Conservation (phyloP, 768 basidiomycete species). For the Albatrellus ellisii region DNA sequence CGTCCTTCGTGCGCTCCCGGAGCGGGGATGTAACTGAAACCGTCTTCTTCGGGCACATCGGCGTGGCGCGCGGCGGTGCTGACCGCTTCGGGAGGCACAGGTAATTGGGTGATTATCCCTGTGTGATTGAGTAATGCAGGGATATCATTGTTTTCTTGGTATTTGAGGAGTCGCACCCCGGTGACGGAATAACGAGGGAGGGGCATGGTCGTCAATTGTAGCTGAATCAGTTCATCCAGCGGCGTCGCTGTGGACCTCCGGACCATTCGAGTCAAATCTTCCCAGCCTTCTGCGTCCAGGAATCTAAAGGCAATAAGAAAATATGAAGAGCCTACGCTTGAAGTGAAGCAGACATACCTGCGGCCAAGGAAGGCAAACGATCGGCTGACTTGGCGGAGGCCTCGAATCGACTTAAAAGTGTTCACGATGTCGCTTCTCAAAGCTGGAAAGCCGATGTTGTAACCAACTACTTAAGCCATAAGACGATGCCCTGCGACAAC, state of each 20-base stretch:
- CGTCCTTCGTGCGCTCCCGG: too few relatives aligned
- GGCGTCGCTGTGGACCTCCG: not conserved
- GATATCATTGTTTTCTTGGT: too few relatives aligned
- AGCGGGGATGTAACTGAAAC: too few relatives aligned
- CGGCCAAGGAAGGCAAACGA: not conserved
- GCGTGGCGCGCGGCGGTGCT: too few relatives aligned
- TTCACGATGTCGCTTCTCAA: not conserved
- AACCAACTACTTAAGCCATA: not conserved
- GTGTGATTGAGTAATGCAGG: too few relatives aligned
- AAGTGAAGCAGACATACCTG: not conserved
- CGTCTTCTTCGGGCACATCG: too few relatives aligned
- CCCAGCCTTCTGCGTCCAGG: not conserved
- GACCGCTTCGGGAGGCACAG: too few relatives aligned
- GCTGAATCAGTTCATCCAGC: not conserved
- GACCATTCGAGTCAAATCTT: not conserved
- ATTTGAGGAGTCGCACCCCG: too few relatives aligned
- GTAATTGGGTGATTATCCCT: too few relatives aligned
- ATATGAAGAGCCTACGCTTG: too few relatives aligned
- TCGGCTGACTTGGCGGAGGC: not conserved
- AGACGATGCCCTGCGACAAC: not conserved
- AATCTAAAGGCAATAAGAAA: not conserved
- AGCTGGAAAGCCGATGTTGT: too few relatives aligned
- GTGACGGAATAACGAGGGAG: too few relatives aligned
- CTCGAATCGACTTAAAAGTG: not conserved
- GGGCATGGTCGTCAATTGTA: not conserved